Evolutionary conservation across 768 basidiomycete genomes (phyloP).

Genomic region (Termitomyces bulborhizus): DNA sequence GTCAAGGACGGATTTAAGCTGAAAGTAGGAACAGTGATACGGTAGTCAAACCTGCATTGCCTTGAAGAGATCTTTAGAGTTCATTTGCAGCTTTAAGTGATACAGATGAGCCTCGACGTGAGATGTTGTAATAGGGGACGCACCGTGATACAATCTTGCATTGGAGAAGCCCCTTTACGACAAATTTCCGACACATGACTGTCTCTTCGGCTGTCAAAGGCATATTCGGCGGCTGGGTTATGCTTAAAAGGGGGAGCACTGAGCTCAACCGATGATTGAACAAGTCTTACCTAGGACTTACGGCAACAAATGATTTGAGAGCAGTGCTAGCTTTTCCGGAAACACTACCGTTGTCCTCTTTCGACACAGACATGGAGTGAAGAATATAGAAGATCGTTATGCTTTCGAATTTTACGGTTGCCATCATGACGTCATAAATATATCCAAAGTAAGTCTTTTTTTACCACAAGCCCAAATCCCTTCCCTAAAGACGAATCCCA

Average conservation of each 20-base stretch:
- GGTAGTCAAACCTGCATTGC: constrained; percentile 62
- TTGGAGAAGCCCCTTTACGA: constrained; percentile 35
- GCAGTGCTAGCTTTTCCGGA: constrained; percentile 2
- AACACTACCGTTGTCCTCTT: neutral
- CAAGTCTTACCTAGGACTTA: neutral
- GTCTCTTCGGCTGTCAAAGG: constrained; percentile 57
- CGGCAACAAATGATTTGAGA: constrained; percentile 13
- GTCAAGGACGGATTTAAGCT: neutral
- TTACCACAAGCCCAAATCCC: neutral
- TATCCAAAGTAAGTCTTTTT: neutral
- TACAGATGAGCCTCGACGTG: neutral
- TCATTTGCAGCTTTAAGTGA: constrained; percentile 47
- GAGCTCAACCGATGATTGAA: neutral
- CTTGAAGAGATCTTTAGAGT: constrained; percentile 54
- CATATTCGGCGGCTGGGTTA: constrained; percentile 45
- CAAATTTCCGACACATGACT: constrained; percentile 55
- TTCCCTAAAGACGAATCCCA: no score
- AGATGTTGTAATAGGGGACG: constrained; percentile 14
- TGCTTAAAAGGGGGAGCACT: constrained; percentile 24
- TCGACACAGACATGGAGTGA: neutral
- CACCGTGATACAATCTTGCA: constrained; percentile 52
- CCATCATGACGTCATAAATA: neutral
- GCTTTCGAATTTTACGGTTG: neutral
- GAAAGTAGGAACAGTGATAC: neutral
- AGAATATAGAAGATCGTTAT: neutral